Conservation (phyloP, 1,139 yeast species). For the Candida smagusa region DNA sequence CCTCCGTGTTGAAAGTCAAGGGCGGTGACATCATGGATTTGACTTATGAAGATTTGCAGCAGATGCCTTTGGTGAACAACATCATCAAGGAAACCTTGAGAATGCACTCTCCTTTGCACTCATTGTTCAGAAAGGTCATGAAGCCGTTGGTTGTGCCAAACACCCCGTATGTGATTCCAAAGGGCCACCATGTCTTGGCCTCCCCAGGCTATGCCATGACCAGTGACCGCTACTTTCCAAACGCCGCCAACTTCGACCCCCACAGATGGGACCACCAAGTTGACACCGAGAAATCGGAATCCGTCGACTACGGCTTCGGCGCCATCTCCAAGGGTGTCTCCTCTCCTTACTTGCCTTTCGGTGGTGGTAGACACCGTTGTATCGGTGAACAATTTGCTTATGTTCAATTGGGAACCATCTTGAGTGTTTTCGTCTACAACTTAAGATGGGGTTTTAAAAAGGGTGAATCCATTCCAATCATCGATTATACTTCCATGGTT, state of each 20-base stretch:
- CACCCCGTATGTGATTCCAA: constrained; percentile 78
- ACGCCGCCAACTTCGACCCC: constrained; percentile 70
- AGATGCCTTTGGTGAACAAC: constrained; percentile 77
- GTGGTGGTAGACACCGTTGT: constrained; percentile 99
- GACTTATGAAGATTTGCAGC: constrained; percentile 77
- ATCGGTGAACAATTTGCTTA: constrained; percentile 98
- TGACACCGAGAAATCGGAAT: constrained; percentile 26
- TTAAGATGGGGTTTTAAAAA: constrained; percentile 70
- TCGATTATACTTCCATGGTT: constrained; percentile 92
- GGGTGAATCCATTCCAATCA: constrained; percentile 59
- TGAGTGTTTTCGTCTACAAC: constrained; percentile 73
- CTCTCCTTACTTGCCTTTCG: constrained; percentile 95
- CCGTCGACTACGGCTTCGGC: constrained; percentile 93
- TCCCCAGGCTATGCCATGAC: constrained; percentile 91
- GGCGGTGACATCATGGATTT: constrained; percentile 50
- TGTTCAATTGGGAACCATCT: constrained; percentile 84
- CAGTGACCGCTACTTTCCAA: constrained; percentile 73
- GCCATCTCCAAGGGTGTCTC: constrained; percentile 93
- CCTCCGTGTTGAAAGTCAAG: constrained; percentile 48
- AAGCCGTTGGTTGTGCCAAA: constrained; percentile 77
- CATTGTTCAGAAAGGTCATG: constrained; percentile 88
- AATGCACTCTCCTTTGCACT: constrained; percentile 94
- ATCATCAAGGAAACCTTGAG: constrained; percentile 90
- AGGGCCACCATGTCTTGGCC: constrained; percentile 84
- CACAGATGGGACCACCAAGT: constrained; percentile 72